Base-by-base conservation (phyloP, 495 filamentous ascomycete genomes). In the Penicillium coprophilum region DNA sequence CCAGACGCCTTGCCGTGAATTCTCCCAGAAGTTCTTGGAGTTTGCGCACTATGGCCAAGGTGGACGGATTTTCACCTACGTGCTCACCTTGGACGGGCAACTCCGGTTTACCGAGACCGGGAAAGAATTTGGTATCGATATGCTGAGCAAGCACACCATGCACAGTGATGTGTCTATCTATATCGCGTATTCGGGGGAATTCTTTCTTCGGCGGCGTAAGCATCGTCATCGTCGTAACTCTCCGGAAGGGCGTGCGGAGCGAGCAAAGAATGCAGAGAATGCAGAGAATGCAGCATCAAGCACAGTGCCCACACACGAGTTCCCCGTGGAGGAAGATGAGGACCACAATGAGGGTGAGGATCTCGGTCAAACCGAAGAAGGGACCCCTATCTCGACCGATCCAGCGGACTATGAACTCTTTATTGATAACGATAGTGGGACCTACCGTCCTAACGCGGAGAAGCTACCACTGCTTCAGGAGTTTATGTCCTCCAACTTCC, bases 391-490 rank as follows among this genome's bases (percentile, higher is more conserved):
- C 57, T 69, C 80, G 1, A 73, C 73, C 32, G 79, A 91, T 53
- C 88, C 90, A 0, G 60, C 73, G 1, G 77, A 87, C 62, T 97
- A 96, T 63, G 87, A 94, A 65, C 82, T 97, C 4, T 79, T 94
- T 49, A 96, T 97, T 61, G 93, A 97, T 74, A 97, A 97, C 57
- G 92, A 96, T 70, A 88, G 84, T 62, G 93, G 93, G 13, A 97
- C 93, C 0, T 97, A 97, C 68, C 84, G 93, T 0, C 93, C 93
- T 0, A 90, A 91, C 59, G 83, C 85, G 24, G 79, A 85, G 7
- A 74, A 87, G 6, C 80, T 97, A 9, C 87, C 88, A 0, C 63
- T 86, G 1, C 75, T 97, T 9, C 80, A 84, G 30, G 60, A 74
- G 15, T 94, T 93, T 64, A 64, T 97, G 23, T 73, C 83, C 11